Evolutionary conservation across 2,329 filamentous ascomycete genomes (phyloP), one percentile per base, ranked within the genome.

Genomic region (Trichoderma guizhouense): DNA sequence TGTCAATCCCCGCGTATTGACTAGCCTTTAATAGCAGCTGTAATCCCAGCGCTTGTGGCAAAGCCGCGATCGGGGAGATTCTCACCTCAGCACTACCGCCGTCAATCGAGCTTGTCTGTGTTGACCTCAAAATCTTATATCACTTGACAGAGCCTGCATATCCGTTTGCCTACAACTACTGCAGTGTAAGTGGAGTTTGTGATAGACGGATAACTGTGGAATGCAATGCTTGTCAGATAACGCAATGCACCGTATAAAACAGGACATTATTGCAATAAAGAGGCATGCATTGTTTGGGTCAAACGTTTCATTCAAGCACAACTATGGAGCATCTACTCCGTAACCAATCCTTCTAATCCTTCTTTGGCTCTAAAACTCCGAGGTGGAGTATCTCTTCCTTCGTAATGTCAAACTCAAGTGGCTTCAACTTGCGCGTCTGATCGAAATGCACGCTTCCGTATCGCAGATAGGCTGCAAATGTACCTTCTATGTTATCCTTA

Each of bases 391-490:
- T 32, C 21, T 66, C 21, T 24, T 66, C 63, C 14, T 34, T 66
- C n/a, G 30, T 66, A 21, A 26, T 53, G 24, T 66, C 43, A 34
- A 55, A n/a, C 5, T n/a, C 47, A 2, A 55, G 47, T 32, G 64
- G 64, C 14, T 53, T 26, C 67, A 74, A 15, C 53, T 71, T 79
- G 32, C 81, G 76, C 21, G 74, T 79, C 74, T 83, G 80, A 61
- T 79, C 76, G 30, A 81, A 76, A 73, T 81, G 76, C 3, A 81
- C 74, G 47, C 79, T 80, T 1, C 79, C 81, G 57, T 79, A 81
- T 34, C 81, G 73, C 28, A 83, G 72, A 58, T 81, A 72, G 71
- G 80, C 81, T 3, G 78, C 79, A 76, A 82, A 82, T 0, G 81
- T 81, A 1, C 77, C 80, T 2, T 76, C 73, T n/a, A 72, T 76